A percentile compares a stretch with the other conserved stretches of the same genome.
phyloP scores from a whole-genome alignment of 352 stramenopile species.

The Phytophthora cactorum region DNA sequence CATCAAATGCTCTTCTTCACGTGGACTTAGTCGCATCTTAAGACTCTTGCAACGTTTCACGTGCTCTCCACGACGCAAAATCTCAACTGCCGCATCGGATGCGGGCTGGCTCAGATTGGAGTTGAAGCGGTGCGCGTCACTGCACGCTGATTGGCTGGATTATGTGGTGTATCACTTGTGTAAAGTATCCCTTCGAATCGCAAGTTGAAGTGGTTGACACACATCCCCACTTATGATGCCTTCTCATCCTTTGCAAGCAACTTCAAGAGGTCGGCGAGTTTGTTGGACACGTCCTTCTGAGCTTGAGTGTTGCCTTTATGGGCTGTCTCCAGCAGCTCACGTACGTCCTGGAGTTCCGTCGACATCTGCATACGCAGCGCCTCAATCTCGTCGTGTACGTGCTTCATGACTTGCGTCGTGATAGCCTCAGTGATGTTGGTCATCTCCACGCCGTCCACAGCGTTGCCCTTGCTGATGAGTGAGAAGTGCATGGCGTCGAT shows the following conservation, averaged over 20 bases:
- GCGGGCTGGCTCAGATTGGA: constrained; percentile 4
- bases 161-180: constrained; percentile 9
- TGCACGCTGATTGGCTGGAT: constrained; percentile 1
- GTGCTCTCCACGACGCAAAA: constrained; percentile 10
- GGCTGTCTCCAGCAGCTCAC: constrained; percentile 32
- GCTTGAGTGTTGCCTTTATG: constrained; percentile 20
- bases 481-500: constrained; percentile 33
- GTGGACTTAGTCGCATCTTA: constrained; percentile 65
- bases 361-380: constrained; percentile 40
- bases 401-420: constrained; percentile 40
- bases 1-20: constrained; percentile 77
- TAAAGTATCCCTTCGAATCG: constrained; percentile 2
- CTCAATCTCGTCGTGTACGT: constrained; percentile 40
- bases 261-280: constrained; percentile 33
- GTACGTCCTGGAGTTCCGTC: constrained; percentile 39
- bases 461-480: constrained; percentile 22
- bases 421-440: constrained; percentile 35
- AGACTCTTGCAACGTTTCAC: not conserved
- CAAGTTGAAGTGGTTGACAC: constrained; percentile 29
- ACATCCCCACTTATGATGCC: not conserved
- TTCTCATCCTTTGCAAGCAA: constrained; percentile 23
- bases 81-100: constrained; percentile 20
- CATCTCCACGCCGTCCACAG: constrained; percentile 20
- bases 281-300: constrained; percentile 30
- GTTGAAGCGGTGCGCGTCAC: constrained; percentile 24